Evolutionary conservation across 805 yeast species (phyloP).

Genomic region (Metahyphopichia silvanorum): DNA sequence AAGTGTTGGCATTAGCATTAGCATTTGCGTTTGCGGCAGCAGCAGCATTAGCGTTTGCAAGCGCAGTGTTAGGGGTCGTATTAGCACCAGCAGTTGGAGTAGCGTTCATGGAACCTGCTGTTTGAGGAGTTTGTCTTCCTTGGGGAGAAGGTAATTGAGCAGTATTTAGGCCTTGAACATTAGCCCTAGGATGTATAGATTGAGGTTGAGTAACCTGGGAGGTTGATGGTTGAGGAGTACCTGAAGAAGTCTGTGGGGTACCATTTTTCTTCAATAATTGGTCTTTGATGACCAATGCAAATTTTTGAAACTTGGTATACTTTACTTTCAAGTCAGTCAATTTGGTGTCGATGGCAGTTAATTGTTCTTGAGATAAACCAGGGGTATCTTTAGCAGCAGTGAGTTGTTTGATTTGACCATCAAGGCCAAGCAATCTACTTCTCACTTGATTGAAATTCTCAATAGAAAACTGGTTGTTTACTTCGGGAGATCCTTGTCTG

Average conservation of each 20-base stretch:
- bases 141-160: constrained; percentile 2
- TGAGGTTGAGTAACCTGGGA: neutral
- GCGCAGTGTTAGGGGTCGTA: constrained; percentile 4
- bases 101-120: neutral
- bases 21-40: constrained; percentile 3
- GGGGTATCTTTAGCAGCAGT: constrained; percentile 46
- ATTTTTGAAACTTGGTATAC: constrained; percentile 47
- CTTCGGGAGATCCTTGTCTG: constrained; percentile 6
- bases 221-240: neutral
- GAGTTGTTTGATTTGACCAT: constrained; percentile 47
- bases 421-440: constrained; percentile 46
- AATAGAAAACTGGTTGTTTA: constrained; percentile 17
- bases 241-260: constrained; percentile 1
- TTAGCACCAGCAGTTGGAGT: constrained; percentile 4
- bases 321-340: constrained; percentile 46
- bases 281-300: constrained; percentile 46
- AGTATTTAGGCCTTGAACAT: neutral
- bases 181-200: constrained; percentile 1
- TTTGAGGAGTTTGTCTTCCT: neutral
- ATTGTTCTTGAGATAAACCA: constrained; percentile 42
- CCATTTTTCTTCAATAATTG: constrained; percentile 35
- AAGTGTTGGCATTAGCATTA: constrained; percentile 16
- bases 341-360: constrained; percentile 44
- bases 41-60: constrained; percentile 3
- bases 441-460: constrained; percentile 44